These are phyloP conservation scores for Trifolium fragiferum DNA, from an alignment of 306 rosid species.

Conservation along the genomic window DNA sequence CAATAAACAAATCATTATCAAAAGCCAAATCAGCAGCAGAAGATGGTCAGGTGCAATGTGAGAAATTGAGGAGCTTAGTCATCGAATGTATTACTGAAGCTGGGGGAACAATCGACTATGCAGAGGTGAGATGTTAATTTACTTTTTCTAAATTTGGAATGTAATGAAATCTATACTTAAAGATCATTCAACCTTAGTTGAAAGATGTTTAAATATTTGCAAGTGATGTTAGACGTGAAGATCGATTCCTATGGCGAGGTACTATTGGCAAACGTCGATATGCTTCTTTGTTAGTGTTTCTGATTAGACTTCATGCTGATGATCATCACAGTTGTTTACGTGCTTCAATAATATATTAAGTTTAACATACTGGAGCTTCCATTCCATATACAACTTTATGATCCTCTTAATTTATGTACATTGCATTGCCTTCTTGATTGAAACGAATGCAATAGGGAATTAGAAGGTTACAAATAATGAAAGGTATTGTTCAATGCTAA, in stretches of 20 bases:
- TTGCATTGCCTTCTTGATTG: too few relatives aligned
- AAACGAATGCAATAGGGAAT: not conserved
- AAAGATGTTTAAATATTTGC: too few relatives aligned
- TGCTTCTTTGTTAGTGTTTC: too few relatives aligned
- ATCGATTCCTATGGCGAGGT: too few relatives aligned
- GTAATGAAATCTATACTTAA: not conserved
- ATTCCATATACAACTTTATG: not conserved
- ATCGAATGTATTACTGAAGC: conserved; percentile 61
- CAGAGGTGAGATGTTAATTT: conserved; percentile 59
- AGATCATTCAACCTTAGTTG: too few relatives aligned
- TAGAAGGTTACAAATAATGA: conserved; percentile 12
- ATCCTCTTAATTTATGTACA: not conserved
- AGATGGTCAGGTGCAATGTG: conserved; percentile 65
- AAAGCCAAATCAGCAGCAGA: conserved; percentile 66
- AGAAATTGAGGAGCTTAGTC: conserved; percentile 57
- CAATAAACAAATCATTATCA: conserved; percentile 72
- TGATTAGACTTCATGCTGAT: too few relatives aligned
- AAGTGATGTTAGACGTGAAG: too few relatives aligned
- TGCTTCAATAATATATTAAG: too few relatives aligned
- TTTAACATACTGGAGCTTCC: too few relatives aligned
- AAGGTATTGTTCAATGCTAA: conserved; percentile 28
- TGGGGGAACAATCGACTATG: conserved; percentile 87
- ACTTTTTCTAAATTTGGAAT: not conserved
- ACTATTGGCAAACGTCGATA: too few relatives aligned
- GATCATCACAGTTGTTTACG: too few relatives aligned